Base-by-base conservation (phyloP, 768 basidiomycete species). In the Terana coerulea region DNA sequence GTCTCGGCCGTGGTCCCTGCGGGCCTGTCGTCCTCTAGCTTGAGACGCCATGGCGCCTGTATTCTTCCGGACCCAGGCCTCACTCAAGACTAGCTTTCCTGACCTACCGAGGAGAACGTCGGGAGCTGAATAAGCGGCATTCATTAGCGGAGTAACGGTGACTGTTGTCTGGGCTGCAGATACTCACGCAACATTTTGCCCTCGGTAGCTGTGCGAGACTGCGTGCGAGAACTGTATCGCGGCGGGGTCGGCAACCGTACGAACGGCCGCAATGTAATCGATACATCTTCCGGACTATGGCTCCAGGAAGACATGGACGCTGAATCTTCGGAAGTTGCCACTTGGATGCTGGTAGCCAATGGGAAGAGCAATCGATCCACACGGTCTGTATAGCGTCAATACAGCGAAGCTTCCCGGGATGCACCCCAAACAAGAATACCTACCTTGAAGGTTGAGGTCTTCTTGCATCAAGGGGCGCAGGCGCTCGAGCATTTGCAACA, bases 321-420 rank as follows among this genome's bases (percentile, higher is more conserved):
- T 17, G 67, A 61, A 17, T 67, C 64, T 57, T 69, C 68, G 24
- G 45, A 55, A 21, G 61, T 59, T 37, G 58, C 60, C n/a, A 67
- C 70, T 10, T 65, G 63, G 34, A 72, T 46, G 33, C 56, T 62
- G 4, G 68, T 65, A 12, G 59, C 57, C 10, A 72, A 55, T 15
- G 69, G 69, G 39, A 71, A 57, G 22, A 71, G 66, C 19, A 71
- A 47, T 37, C 68, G 64, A 5, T 58, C 51, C 33, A 69, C 65
- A 28, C 69, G 68, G 26, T 56, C 69, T 71, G 48, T n/a, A 31
- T 28, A 47, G 22, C 5, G n/a, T 22, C 7, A 7, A n/a, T 17
- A 7, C 47, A 49, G 34, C 33, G n/a, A 28, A n/a, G n/a, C n/a
- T n/a, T n/a, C n/a, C n/a, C n/a, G n/a, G n/a, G n/a, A 17, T 17